Evolutionary conservation across 2,329 filamentous ascomycete species (phyloP).

Genomic region (Pseudomassariella vexata): DNA sequence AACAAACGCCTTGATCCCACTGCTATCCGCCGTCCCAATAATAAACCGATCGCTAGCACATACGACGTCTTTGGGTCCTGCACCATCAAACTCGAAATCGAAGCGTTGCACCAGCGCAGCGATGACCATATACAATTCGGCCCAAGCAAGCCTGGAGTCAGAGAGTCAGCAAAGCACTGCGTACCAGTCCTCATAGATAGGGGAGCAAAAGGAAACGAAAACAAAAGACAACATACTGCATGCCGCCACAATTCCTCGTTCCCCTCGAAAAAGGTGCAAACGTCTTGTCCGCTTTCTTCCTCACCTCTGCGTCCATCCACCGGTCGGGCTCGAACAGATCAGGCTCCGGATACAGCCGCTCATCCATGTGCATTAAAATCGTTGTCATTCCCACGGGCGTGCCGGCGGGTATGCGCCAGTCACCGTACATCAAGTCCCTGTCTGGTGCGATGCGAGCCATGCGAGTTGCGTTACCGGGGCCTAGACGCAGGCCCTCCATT

Average conservation of each 20-base stretch:
- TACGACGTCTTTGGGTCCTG: not conserved
- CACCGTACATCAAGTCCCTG: constrained; percentile 15
- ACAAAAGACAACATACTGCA: too few relatives aligned
- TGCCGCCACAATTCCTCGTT: constrained; percentile 4
- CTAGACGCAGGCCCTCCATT: constrained; percentile 38
- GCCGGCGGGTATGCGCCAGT: constrained; percentile 20
- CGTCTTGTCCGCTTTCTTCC: not conserved
- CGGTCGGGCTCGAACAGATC: constrained; percentile 20
- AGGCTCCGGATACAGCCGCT: constrained; percentile 15
- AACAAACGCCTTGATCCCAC: too few relatives aligned
- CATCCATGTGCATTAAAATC: constrained; percentile 18
- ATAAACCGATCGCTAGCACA: constrained; percentile 1
- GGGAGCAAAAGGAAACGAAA: too few relatives aligned
- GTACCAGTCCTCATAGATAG: too few relatives aligned
- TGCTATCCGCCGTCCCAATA: constrained; percentile 5
- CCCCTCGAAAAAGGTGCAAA: constrained; percentile 4
- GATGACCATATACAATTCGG: constrained; percentile 15
- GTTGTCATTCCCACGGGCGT: constrained; percentile 23
- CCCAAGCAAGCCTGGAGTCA: constrained; percentile 16
- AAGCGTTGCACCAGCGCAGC: constrained; percentile 10
- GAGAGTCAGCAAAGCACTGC: not conserved
- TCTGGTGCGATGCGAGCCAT: constrained; percentile 35
- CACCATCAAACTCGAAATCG: constrained; percentile 14
- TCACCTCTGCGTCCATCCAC: constrained; percentile 11
- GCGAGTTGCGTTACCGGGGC: constrained; percentile 33